Base-by-base conservation (phyloP, 352 stramenopile genomes). In the Pythium plurisporium region DNA sequence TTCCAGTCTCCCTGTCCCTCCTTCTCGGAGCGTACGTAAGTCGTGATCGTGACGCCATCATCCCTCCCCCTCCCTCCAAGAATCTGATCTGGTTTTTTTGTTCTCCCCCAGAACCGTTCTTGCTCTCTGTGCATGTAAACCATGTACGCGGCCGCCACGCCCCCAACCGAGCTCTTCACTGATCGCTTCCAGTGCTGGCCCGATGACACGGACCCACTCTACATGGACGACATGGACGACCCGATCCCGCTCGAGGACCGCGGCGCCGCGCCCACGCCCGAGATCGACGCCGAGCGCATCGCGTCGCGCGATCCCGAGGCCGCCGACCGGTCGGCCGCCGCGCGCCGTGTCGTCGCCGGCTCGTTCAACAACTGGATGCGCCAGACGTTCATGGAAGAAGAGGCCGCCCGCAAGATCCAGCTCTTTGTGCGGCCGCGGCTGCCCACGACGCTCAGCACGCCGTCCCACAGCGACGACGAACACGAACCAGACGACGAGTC, bases 361-460 rank as follows among this genome's bases (percentile, higher is more conserved):
- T 76, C 69, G 34, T 71, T 69, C 61, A 51, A 62, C 44, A 43
- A 68, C 23, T 76, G 69, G 69, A 68, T 76, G 33, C 38, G 48
- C 45, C 61, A 72, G 33, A 65, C 62, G 30, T 55, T 73, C 12
- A 53, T 57, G 20, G 53, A 73, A 19, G 69, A 73, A 30, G 65
- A 69, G 37, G 69, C 69, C 11, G 69, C 68, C 30, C 56, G 55
- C 36, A 63, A 60, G 62, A 73, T 76, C 53, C 69, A 76, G 55
- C 36, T 54, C 20, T 73, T 69, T 20, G 53, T 76, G 48, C 67
- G 67, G 22, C 31, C 41, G 3, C 67, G 64, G n/a, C 56, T 70
- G 34, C 50, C 37, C 22, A 36, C 36, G 23, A 27, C 36, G 7
- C 44, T 51, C 4, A 51, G 44, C 29, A 36, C 27, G 14, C 9